Evolutionary conservation across 2,329 filamentous ascomycete genomes (phyloP).

Genomic region (Stylonectria norvegica): DNA sequence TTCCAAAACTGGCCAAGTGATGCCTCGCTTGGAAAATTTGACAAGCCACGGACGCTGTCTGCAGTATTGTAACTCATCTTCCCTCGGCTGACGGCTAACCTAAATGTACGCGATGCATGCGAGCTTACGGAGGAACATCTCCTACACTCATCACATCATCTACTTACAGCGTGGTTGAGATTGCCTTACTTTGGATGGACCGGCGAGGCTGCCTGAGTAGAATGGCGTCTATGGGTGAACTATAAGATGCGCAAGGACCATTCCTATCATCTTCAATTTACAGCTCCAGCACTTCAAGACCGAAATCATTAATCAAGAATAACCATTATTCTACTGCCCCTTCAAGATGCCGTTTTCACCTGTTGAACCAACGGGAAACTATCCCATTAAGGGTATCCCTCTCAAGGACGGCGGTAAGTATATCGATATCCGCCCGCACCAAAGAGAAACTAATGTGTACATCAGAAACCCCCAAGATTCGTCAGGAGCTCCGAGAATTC

Average conservation of each 20-base stretch:
- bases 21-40: not conserved
- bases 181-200: too few species aligned
- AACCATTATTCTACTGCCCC: not conserved
- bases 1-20: too few species aligned
- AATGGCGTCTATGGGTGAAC: too few species aligned
- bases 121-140: too few species aligned
- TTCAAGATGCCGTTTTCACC: not conserved
- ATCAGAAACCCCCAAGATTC: not conserved
- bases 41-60: not conserved
- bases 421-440: not conserved
- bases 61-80: not conserved
- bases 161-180: too few species aligned
- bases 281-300: too few species aligned
- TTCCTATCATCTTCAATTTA: too few species aligned
- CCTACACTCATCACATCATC: too few species aligned
- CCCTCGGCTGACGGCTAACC: not conserved
- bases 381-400: not conserved
- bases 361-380: not conserved
- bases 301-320: too few species aligned
- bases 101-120: not conserved
- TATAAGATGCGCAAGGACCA: too few species aligned
- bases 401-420: not conserved
- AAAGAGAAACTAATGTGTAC: not conserved
- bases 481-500: constrained; percentile 1
- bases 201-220: too few species aligned